These are phyloP conservation scores for Neofusicoccum laricinum DNA, from an alignment of 2,329 filamentous ascomycete species.

Conservation along the genomic window DNA sequence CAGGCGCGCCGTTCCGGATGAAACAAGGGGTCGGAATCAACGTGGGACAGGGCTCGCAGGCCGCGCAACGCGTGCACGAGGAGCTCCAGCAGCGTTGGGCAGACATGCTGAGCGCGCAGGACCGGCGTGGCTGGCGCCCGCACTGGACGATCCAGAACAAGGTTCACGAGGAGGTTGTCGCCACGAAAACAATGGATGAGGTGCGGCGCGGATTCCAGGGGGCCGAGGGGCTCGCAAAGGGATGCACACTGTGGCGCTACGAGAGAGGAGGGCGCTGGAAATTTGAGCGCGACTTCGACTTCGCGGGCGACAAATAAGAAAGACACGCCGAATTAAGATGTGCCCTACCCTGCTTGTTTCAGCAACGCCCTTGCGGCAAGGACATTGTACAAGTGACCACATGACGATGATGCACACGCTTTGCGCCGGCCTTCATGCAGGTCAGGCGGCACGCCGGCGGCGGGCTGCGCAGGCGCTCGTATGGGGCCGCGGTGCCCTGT, in stretches of 20 bases:
- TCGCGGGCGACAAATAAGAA: conserved; percentile 20
- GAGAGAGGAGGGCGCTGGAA: conserved; percentile 39
- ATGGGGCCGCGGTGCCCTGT: neutral
- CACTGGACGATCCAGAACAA: conserved; percentile 51
- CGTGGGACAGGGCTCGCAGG: conserved; percentile 30
- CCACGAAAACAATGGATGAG: conserved; percentile 36
- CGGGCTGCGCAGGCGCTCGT: neutral
- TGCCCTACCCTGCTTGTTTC: neutral
- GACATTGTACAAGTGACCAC: conserved; percentile 5
- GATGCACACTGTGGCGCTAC: conserved; percentile 43
- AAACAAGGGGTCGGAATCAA: conserved; percentile 41
- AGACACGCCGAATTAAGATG: conserved; percentile 6
- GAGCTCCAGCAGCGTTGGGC: conserved; percentile 36
- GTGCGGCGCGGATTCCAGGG: conserved; percentile 31
- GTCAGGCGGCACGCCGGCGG: neutral
- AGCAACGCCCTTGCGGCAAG: conserved; percentile 1
- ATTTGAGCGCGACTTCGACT: conserved; percentile 35
- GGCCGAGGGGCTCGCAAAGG: conserved; percentile 34
- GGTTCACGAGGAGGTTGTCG: conserved; percentile 39
- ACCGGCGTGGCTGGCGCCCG: conserved; percentile 37
- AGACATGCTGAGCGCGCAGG: conserved; percentile 42
- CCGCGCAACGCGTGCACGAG: conserved; percentile 34
- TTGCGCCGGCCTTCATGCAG: neutral
- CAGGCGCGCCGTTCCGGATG: conserved; percentile 40
- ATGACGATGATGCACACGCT: neutral